Evolutionary conservation across 257 asterid species (phyloP), one percentile per base, ranked within the genome.

Genomic region (Solanum clarkiae): DNA sequence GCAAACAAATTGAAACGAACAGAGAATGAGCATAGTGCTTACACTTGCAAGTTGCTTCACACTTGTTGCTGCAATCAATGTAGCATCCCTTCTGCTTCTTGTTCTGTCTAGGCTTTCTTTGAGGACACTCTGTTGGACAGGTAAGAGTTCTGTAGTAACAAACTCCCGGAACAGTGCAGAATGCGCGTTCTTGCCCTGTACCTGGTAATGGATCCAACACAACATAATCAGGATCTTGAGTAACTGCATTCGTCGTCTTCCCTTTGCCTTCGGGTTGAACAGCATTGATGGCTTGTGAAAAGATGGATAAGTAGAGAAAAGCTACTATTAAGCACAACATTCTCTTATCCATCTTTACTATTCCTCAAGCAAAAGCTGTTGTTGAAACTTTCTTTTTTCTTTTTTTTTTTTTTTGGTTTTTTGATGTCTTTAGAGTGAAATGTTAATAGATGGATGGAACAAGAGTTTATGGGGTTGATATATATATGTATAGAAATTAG

Each of bases 41-140:
- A 93, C 94, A 91, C 88, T 90, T 93, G 91, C 96, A 94, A n/a
- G 90, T 91, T 84, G 65, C 91, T 88, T 92, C 92, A 80, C 96
- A 94, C 22, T 85, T 91, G 92, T 93, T 91, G 55, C 93, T 90
- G 86, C 97, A 92, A 63, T 94, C 91, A 5, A 91, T 63, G 74
- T 88, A 92, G 87, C 97, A 94, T 36, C 95, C 97, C 85, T 91
- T 94, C 22, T 80, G 72, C 86, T 80, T 91, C 90, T 86, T 92
- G 91, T 94, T 91, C 86, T 92, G 85, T 85, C 83, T 87, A 29
- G 96, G 97, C 91, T 90, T 92, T 86, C 93, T 91, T 16, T 87
- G 47, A 3, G 93, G 88, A 86, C 96, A 93, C 79, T 93, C 85
- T 4, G 84, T 22, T 1, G 95, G 97, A 84, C 97, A 93, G 26